Base-by-base conservation (phyloP, 106 monocot genomes). In the Dioscorea zingiberensis region DNA sequence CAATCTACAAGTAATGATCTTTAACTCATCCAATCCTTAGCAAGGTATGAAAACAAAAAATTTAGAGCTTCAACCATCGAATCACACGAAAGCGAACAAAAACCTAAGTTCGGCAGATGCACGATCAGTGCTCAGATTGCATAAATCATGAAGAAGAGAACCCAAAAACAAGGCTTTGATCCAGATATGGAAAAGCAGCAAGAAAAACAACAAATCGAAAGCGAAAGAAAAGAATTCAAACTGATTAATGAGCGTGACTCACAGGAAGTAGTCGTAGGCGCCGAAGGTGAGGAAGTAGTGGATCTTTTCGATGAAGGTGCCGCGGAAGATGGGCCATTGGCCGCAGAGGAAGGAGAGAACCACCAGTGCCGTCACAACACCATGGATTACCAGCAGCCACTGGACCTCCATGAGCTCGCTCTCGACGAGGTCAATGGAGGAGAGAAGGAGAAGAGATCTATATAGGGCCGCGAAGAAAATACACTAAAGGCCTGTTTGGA, bases 321-420 rank as follows among this genome's bases (percentile, higher is more conserved):
- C 85, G 22, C 84, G 64, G 78, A 97, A 97, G 69, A 97, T 91
- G 22, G 95, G 91, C 95, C 95, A 97, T 44, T 91, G 82, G 25
- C 95, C 95, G 74, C 87, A 97, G 25, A 97, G 77, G 46, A 97
- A 72, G 25, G 91, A 85, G 6, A 91, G 81, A 27, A 88, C 81
- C 49, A 85, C 91, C 60, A 91, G 69, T 27, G 69, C 44, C 21
- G 95, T 95, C 60, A 78, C 66, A 55, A 75, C n/a, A 13, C 76
- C 85, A 75, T 97, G 91, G 47, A 68, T 60, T 63, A 85, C 77
- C 74, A 97, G 73, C 55, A 70, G 59, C 91, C 95, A 97, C 81
- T 87, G 87, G 71, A 85, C 57, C 57, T 47, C 84, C 87, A 79
- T 86, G 47, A 18, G 0, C 67, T 54, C 32, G n/a, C n/a, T 21